phyloP scores from a whole-genome alignment of 2,329 filamentous ascomycete genomes.

The Pseudocercospora crystallina region DNA sequence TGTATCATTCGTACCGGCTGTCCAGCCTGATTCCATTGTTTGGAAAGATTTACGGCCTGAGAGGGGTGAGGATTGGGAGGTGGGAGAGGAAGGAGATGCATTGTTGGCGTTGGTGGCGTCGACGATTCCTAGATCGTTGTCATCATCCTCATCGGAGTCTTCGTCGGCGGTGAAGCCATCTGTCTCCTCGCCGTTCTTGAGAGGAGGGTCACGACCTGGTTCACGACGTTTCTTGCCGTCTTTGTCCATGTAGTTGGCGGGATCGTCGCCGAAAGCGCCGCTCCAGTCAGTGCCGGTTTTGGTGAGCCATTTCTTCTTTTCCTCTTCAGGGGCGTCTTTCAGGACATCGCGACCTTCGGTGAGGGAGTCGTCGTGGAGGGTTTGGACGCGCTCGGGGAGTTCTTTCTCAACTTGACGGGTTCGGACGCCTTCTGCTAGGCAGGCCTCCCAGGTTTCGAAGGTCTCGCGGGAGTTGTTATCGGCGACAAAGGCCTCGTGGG shows the following conservation, averaged over 20 bases:
- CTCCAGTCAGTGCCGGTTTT: conserved; percentile 84
- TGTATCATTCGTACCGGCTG: conserved; percentile 33
- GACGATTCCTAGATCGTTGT: conserved; percentile 56
- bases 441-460: conserved; percentile 92
- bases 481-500: conserved; percentile 77
- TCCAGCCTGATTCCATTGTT: conserved; percentile 35
- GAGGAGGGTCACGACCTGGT: conserved; percentile 53
- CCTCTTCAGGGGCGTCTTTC: conserved; percentile 67
- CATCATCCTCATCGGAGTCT: conserved; percentile 40
- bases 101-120: conserved; percentile 48
- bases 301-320: conserved; percentile 74
- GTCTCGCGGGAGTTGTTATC: conserved; percentile 91
- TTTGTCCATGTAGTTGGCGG: conserved; percentile 58
- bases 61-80: neutral
- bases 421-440: conserved; percentile 82
- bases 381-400: conserved; percentile 68
- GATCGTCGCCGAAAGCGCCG: conserved; percentile 79
- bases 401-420: conserved; percentile 68
- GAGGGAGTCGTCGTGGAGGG: conserved; percentile 78
- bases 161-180: conserved; percentile 44
- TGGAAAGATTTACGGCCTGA: conserved; percentile 27
- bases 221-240: conserved; percentile 56
- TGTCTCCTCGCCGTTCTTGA: conserved; percentile 47
- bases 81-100: conserved; percentile 22
- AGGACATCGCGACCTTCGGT: conserved; percentile 79